Evolutionary conservation across 176 grass and related monocot genomes (phyloP).

Genomic region (Oryza australiensis): DNA sequence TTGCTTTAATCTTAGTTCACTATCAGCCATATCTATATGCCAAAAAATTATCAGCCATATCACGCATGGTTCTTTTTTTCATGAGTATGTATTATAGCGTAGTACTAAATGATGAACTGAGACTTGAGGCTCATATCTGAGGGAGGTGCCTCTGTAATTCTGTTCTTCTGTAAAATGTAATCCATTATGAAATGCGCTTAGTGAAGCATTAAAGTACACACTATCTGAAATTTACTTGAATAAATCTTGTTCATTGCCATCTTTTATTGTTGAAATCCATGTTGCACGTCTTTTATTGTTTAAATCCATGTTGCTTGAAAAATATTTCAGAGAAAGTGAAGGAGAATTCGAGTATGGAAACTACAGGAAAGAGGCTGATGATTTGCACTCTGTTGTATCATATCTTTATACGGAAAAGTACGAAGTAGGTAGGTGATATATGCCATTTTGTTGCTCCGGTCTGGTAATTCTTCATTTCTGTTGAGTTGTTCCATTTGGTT

Average conservation of each 20-base stretch:
- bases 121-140: not conserved
- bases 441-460: not conserved
- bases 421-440: slow-evolving; percentile 47
- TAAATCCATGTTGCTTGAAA: not conserved
- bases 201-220: not conserved
- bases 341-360: slow-evolving; percentile 75
- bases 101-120: not conserved
- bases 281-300: not conserved
- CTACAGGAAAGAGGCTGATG: slow-evolving; percentile 66
- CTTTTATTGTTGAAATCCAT: not conserved
- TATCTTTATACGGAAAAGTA: slow-evolving; percentile 57
- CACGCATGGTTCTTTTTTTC: not conserved
- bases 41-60: too few species aligned
- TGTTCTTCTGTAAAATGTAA: not conserved
- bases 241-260: not conserved
- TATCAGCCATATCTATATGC: too few species aligned
- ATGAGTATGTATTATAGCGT: not conserved
- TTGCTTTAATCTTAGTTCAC: not conserved
- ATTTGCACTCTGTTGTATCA: slow-evolving; percentile 58
- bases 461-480: not conserved
- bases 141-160: not conserved
- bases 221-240: not conserved
- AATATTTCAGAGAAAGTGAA: slow-evolving; percentile 68
- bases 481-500: not conserved
- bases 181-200: not conserved